Base-by-base conservation (phyloP, 192 early-diverging fungal genomes). In the Gigaspora rosea region DNA sequence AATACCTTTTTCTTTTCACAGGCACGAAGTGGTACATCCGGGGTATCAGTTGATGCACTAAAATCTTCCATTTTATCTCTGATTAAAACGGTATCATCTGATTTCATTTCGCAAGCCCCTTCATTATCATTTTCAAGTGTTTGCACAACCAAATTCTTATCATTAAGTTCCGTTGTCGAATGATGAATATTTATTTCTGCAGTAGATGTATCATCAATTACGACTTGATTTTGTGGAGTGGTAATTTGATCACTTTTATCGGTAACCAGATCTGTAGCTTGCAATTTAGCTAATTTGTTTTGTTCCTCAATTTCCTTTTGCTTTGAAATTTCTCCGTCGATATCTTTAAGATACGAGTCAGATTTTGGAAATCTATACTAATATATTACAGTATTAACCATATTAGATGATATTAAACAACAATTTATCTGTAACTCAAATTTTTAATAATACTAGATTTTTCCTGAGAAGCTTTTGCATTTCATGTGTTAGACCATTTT, bases 1-100 rank as follows among this genome's bases (percentile, higher is more conserved):
- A 8, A 16, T 75, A 89, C 79, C 73, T 80, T 83, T 73, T 91
- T 92, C 78, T 92, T 94, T 63, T 91, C 85, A 18, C 71, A 61
- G n/a, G 77, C 80, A 48, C 80, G 80, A 50, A 88, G 83, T 73
- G 77, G 83, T 58, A 83, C 85, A 67, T 70, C 80, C 6, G 72
- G 80, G 18, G 71, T 82, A 51, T 84, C 78, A 50, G 32, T 59
- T n/a, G 76, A 80, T 36, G 71, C 73, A 52, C 73, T 70, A 20
- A 78, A 57, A 35, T 76, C 65, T 6, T 10, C 46, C 36, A 62
- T 58, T 54, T 76, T 68, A 13, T 72, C 2, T 8, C 18, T 48
- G 6, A n/a, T 48, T 10, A 8, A 66, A 47, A 13, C 18, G n/a
- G 2, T 33, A 32, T 63, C 10, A 15, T 63, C 61, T 15, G 12